phyloP scores from a whole-genome alignment of 108 stramenopile species.

The Heterococcus sp. region DNA sequence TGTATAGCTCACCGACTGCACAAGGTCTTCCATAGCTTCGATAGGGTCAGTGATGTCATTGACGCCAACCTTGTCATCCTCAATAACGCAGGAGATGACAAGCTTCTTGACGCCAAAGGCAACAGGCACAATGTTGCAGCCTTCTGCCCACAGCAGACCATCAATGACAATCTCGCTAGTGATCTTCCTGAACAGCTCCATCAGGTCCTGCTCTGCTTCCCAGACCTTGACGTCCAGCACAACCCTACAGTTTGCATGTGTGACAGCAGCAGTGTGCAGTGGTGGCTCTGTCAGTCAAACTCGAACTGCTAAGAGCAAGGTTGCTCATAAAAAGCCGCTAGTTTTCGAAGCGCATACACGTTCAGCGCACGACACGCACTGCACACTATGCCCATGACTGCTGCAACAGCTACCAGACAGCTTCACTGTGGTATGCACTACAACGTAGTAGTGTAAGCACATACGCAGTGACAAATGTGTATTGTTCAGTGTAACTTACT shows the following conservation, averaged over 20 bases:
- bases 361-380: background rate
- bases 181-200: constrained; percentile 56
- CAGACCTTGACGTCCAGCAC: constrained; percentile 62
- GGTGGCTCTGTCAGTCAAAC: background rate
- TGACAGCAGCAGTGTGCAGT: background rate
- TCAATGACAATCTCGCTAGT: constrained; percentile 3
- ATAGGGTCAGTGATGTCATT: constrained; percentile 44
- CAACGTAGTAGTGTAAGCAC: background rate
- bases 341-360: background rate
- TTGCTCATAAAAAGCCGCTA: no score
- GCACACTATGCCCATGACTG: background rate
- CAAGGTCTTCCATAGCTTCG: constrained; percentile 29
- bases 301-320: background rate
- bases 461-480: no score
- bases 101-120: constrained; percentile 28
- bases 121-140: constrained; percentile 19
- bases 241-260: no score
- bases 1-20: no score
- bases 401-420: background rate
- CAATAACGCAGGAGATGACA: constrained; percentile 42
- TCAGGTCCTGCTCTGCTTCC: constrained; percentile 60
- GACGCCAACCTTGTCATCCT: constrained; percentile 42
- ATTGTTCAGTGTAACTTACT: background rate
- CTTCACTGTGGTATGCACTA: background rate
- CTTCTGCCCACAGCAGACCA: background rate